Base-by-base conservation (phyloP, 2,329 filamentous ascomycete genomes). In the Paraphoma chrysanthemicola region DNA sequence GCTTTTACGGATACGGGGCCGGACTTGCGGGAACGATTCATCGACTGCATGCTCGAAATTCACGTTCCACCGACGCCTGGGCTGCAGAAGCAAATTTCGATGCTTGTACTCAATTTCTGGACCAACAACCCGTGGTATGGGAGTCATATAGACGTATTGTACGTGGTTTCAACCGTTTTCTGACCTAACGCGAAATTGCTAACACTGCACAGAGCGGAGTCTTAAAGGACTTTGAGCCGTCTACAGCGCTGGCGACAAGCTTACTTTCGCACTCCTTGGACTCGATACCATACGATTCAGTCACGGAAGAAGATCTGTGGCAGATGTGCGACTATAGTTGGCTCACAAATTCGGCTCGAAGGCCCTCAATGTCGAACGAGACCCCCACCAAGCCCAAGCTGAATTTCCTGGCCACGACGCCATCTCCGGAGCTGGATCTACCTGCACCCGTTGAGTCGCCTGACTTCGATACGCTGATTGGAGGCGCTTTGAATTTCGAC, bases 1-100 rank as follows among this genome's bases (percentile, higher is more conserved):
- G 72, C 0, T 75, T 76, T 48, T 74, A 72, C 47, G 66, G 73
- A 3, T 77, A 76, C 46, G 73, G 68, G 33, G 63, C 70, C n/a
- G 67, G 69, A 17, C 57, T 75, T n/a, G 69, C 66, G 6, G 71
- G 66, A 14, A 43, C 64, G 52, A 51, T 56, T 17, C 56, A 53
- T 30, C 44, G 53, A n/a, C 33, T 59, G 3, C 56, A 48, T 42
- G 8, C 42, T 6, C 33, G 17, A 5, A 28, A 53, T 11, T 23
- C 36, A 31, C 29, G 31, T 7, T n/a, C 14, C 9, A 44, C 16
- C 29, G 30, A 38, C 36, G 12, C 44, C 18, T 29, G 31, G 23
- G 45, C 29, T 29, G 45, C 52, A 9, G 36, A 49, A n/a, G 42
- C 46, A 8, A 42, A 45, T 16, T 49, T 38, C 36, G 17, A 41